Base-by-base conservation (phyloP, 176 grass and related monocot genomes). In the Tillandsia leiboldiana region DNA sequence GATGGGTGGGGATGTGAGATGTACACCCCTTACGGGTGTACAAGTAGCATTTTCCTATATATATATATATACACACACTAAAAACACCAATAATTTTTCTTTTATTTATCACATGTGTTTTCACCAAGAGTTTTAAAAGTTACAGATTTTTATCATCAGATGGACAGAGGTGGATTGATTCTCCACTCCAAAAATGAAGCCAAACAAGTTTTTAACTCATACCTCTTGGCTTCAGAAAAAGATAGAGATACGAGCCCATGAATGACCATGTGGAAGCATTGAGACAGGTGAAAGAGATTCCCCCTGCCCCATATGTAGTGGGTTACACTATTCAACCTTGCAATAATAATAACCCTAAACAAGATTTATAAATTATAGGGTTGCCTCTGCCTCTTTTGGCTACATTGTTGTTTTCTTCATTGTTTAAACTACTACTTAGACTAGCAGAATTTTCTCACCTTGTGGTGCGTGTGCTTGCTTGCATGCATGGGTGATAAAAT, bases 211-310 rank as follows among this genome's bases (percentile, higher is more conserved):
- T 18, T 9, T 61, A 15, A 61, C 15, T 61, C 8, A 9, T 20
- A 15, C 22, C 56, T 61, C 22, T n/a, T 61, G 15, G 8, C 56
- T 61, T 61, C 22, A 15, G 22, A 61, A 14, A 9, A 18, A 20
- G 10, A 14, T 61, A 77, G 29, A 18, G 50, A 28, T 53, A 2
- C 48, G 8, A 15, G 64, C 48, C 71, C 54, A 75, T 62, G 72
- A 57, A 75, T 62, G 72, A 50, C 69, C 77, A 83, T 79, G 51
- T 72, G 77, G 66, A 1, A 2, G 75, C 72, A 22, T 80, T 72
- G 83, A 76, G 75, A 80, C 58, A 1, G 77, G 85, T 71, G 81
- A 77, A 77, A 74, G 51, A 80, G 81, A 77, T 87, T 83, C 81
- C 53, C 70, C 27, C 48, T 74, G 81, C 77, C 67, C 28, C 23